Percentiles rank a stretch among this genome's conserved stretches.
These are phyloP conservation scores for Tephrocybe sp. DNA, from an alignment of 768 basidiomycete species.

Conservation along the genomic window DNA sequence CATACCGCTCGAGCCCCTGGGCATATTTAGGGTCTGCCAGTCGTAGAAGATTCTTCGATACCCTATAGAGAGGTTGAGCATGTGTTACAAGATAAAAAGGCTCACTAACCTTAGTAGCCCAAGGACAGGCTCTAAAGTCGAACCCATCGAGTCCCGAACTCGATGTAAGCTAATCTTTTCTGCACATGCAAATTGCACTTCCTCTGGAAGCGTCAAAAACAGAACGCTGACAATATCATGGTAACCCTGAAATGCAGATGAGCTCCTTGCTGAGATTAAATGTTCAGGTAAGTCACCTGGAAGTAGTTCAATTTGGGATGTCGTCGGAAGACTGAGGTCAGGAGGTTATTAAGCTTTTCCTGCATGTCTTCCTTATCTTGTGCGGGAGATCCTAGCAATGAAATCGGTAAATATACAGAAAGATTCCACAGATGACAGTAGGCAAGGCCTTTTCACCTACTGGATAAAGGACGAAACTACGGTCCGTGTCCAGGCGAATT, in stretches of 20 bases:
- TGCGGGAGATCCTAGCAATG: conserved; percentile 14
- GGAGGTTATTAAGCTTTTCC: conserved; percentile 63
- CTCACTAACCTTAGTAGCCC: conserved; percentile 65
- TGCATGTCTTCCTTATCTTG: conserved; percentile 60
- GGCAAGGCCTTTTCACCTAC: conserved; percentile 56
- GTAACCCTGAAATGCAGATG: conserved; percentile 63
- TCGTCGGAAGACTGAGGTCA: conserved; percentile 74
- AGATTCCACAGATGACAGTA: not conserved
- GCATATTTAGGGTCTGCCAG: conserved; percentile 73
- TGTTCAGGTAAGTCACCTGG: conserved; percentile 48
- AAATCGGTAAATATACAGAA: conserved; percentile 1
- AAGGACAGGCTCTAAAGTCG: conserved; percentile 79
- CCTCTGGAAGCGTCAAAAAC: conserved; percentile 67
- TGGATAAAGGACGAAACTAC: conserved; percentile 93
- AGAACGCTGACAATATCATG: conserved; percentile 91
- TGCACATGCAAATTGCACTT: conserved; percentile 53
- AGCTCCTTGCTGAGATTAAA: not conserved
- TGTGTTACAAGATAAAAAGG: not conserved
- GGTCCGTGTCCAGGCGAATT: conserved; percentile 85
- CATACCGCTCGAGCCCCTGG: conserved; percentile 64
- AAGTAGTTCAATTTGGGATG: conserved; percentile 80
- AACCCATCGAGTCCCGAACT: conserved; percentile 87
- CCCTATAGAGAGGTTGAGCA: conserved; percentile 36
- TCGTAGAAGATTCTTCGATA: conserved; percentile 72
- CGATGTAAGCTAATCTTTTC: conserved; percentile 79